These are phyloP conservation scores for Xylaria sp. DNA, from an alignment of 2,329 filamentous ascomycete species.

Conservation along the genomic window DNA sequence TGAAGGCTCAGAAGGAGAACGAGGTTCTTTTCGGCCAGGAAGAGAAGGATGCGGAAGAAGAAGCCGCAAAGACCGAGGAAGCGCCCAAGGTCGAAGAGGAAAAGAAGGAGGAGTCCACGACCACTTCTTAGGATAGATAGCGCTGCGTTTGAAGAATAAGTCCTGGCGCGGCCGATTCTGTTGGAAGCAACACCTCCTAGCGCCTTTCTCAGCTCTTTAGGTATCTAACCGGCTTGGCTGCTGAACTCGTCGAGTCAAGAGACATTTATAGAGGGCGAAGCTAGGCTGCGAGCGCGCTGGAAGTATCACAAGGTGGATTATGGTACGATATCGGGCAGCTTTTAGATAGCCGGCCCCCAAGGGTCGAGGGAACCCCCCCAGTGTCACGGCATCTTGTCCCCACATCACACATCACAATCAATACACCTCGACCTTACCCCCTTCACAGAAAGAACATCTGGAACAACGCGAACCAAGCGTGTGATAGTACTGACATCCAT, in stretches of 20 bases:
- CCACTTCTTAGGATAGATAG: slow-evolving; percentile 30
- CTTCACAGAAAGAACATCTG: slow-evolving; percentile 18
- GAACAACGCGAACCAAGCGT: slow-evolving; percentile 25
- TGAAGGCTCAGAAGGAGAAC: slow-evolving; percentile 97
- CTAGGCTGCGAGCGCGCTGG: slow-evolving; percentile 28
- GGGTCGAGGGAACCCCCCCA: slow-evolving; percentile 40
- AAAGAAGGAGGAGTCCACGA: slow-evolving; percentile 42
- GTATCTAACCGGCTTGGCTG: slow-evolving; percentile 14
- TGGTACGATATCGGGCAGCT: slow-evolving; percentile 38
- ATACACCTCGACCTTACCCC: slow-evolving; percentile 40
- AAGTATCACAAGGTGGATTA: slow-evolving; percentile 38
- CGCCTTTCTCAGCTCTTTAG: slow-evolving; percentile 21
- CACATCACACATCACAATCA: slow-evolving; percentile 44
- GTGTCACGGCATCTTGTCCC: slow-evolving; percentile 46
- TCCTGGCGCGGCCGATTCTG: slow-evolving; percentile 15
- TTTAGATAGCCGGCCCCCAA: slow-evolving; percentile 35
- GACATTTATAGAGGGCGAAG: slow-evolving; percentile 32
- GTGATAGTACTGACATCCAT: slow-evolving; percentile 28
- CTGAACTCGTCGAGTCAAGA: slow-evolving; percentile 25
- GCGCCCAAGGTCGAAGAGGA: slow-evolving; percentile 44
- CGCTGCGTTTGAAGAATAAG: slow-evolving; percentile 6
- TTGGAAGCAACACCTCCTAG: slow-evolving; percentile 3
- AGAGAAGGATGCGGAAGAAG: slow-evolving; percentile 42
- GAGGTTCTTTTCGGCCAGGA: slow-evolving; percentile 77
- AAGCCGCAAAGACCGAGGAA: slow-evolving; percentile 44